Base-by-base conservation (phyloP, 1,139 yeast genomes). In the Komagataea norvegica region DNA sequence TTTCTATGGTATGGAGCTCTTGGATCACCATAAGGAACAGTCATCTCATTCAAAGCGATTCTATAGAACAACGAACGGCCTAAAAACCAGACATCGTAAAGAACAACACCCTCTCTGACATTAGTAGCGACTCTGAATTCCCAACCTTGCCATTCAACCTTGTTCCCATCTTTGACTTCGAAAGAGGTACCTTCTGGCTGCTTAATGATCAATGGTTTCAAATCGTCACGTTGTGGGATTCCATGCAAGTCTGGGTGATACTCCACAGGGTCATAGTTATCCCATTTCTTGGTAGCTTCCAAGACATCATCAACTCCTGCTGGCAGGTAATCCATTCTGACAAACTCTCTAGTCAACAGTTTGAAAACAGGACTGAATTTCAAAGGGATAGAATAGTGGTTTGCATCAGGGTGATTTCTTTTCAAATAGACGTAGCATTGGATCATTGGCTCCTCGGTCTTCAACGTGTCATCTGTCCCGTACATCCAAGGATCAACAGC, bases 181-280 rank as follows among this genome's bases (percentile, higher is more conserved):
- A 82, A 86, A 1, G 91, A 81, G 16, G 94, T 83, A 45, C 95
- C 95, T 54, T 86, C 93, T 37, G 95, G 94, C 64, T 86, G 95
- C 31, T 71, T 61, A 34, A 84, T 74, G 48, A 81, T 66, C 60
- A 85, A 73, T 34, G 95, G 94, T 65, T 85, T 84, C 52, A 85
- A 70, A 35, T 77, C 85, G 56, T 84, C 70, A 39, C 62, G 48
- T 22, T 51, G 44, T 14, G 63, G 48, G 54, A 75, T 82, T 38
- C 79, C 82, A 52, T 77, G 81, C 51, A 86, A 72, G 55, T 77
- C 85, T 42, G 84, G 82, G 56, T 83, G 86, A 61, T 82, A 79
- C 57, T 81, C 88, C 36, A 81, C 79, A 49, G 74, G 67, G 39
- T 72, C 70, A 57, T 77, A 77, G 48, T 70, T 62, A 54, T 74